Evolutionary conservation across 306 rosid genomes (phyloP).

Genomic region (Astragalus membranaceus): DNA sequence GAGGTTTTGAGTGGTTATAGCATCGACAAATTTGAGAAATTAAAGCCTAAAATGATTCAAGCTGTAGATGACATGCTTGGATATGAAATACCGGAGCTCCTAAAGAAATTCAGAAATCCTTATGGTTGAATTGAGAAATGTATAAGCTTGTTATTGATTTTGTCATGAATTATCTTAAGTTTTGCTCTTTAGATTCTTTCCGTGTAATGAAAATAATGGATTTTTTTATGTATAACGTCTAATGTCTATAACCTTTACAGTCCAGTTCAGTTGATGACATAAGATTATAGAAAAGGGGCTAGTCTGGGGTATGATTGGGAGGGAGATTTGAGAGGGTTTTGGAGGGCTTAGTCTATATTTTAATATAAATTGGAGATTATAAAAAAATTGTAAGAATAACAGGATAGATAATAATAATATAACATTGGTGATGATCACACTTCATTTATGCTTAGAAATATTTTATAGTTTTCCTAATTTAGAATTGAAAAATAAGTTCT

Average conservation of each 20-base stretch:
- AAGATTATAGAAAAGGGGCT: background rate
- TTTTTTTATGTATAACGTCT: background rate
- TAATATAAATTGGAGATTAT: too few species aligned
- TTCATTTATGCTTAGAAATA: too few species aligned
- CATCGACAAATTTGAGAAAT: conserved; percentile 79
- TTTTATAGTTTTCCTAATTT: too few species aligned
- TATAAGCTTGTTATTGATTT: background rate
- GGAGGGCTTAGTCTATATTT: too few species aligned
- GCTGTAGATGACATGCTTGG: conserved; percentile 92
- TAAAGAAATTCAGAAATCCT: conserved; percentile 83
- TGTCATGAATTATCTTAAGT: background rate
- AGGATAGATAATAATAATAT: too few species aligned
- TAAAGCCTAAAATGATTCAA: conserved; percentile 91
- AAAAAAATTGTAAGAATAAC: too few species aligned
- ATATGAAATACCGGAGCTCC: conserved; percentile 81
- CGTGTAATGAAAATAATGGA: background rate
- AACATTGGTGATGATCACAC: too few species aligned
- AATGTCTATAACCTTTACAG: background rate
- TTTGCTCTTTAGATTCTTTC: background rate
- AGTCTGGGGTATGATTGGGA: background rate
- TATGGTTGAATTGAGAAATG: conserved; percentile 37
- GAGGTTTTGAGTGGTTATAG: conserved; percentile 62
- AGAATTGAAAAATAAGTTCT: too few species aligned
- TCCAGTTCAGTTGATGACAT: background rate
- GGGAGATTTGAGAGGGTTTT: too few species aligned